Conservation (phyloP, 371 early-diverging fungal genomes). For the Mycotypha africana region DNA sequence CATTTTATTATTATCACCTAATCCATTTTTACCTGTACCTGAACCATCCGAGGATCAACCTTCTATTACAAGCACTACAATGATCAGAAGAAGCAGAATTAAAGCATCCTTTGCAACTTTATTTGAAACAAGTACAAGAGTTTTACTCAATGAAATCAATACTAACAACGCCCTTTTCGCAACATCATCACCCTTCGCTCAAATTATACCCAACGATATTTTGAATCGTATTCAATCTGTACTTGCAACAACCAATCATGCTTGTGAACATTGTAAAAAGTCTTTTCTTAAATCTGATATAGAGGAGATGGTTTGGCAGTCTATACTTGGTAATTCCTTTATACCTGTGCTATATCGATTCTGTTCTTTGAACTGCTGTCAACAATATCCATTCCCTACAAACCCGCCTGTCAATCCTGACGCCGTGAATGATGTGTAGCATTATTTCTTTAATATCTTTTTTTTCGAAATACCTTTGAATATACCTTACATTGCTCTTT, state of each 20-base stretch:
- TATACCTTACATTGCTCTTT: too few species aligned
- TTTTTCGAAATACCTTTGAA: too few species aligned
- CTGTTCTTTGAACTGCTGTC: slow-evolving; percentile 26
- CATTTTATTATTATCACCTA: slow-evolving; percentile 28
- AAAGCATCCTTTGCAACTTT: slow-evolving; percentile 4
- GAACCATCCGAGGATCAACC: background rate
- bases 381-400: too few species aligned
- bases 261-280: slow-evolving; percentile 22
- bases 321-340: slow-evolving; percentile 11
- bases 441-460: too few species aligned
- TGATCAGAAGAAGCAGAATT: too few species aligned
- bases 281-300: slow-evolving; percentile 17
- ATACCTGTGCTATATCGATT: slow-evolving; percentile 30
- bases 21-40: slow-evolving; percentile 20
- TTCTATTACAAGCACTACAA: too few species aligned
- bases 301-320: slow-evolving; percentile 22
- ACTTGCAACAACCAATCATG: slow-evolving; percentile 11
- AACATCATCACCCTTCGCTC: background rate
- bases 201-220: slow-evolving; percentile 10
- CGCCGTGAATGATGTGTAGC: too few species aligned
- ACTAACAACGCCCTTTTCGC: background rate
- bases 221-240: slow-evolving; percentile 13
- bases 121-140: slow-evolving; percentile 20
- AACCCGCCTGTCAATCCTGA: too few species aligned
- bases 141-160: slow-evolving; percentile 16